Base-by-base conservation (phyloP, 75 land plant genomes). In the Pinus tabuliformis region DNA sequence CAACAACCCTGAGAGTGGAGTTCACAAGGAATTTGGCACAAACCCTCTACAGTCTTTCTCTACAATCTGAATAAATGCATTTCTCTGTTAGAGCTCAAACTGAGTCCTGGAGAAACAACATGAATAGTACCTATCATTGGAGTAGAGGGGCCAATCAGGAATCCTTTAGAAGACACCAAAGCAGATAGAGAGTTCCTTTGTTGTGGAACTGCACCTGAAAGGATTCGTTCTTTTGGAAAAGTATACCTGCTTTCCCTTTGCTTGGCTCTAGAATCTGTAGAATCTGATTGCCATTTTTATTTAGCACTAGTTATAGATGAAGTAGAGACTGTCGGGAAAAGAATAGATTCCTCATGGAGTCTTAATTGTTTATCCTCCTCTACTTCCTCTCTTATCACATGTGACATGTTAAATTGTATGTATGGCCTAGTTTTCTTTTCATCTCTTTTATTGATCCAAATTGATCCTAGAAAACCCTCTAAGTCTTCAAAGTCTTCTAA, bases 221-320 rank as follows among this genome's bases (percentile, higher is more conserved):
- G 20, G 70, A 39, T 37, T 66, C 70, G 52, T 63, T 63, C 66
- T 39, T 66, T 39, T 66, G 21, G 70, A 52, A 52, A 66, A 37
- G 70, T 11, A 39, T 66, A 66, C 70, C 42, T 18, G 39, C 70
- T 37, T 20, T 68, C 72, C 42, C 72, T 68, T 68, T 68, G 72
- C 49, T 68, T 49, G 54, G 54, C 72, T 68, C 42, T 42, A 45
- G 42, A 68, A 68, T 8, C n/a, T 37, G 39, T 11, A 39, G 52
- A 42, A 20, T 20, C 52, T 9, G 52, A 68, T 68, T 42, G 72
- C 72, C 72, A 68, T 6, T 42, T 54, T 73, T 56, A 59, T 52
- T 57, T 37, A 26, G 17, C 7, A 73, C 57, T 18, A 26, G 59
- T 14, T 18, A 26, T 30, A 52, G 75, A 57, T 26, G 33, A 30